Evolutionary conservation across 2,329 filamentous ascomycete genomes (phyloP), one percentile per base, ranked within the genome.

Genomic region (Rutstroemia sydowiana): DNA sequence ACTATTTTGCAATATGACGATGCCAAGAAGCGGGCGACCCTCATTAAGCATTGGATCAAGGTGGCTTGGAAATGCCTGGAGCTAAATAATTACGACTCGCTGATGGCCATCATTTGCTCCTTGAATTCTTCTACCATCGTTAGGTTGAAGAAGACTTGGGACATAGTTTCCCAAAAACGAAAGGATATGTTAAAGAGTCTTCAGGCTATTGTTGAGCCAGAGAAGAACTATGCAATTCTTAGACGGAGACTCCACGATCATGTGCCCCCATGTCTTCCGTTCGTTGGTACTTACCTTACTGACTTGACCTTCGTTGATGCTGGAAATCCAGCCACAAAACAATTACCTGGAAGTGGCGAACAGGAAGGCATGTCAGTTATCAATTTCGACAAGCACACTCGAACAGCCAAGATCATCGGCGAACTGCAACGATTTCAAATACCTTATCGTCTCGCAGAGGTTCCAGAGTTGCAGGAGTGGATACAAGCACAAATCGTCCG

Each of bases 21-120:
- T 66, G 83, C 86, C 23, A 97, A 97, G 78, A 95, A 92, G 73
- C 82, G 93, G 23, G 92, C 93, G 1, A 73, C 79, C 1, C 81
- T 90, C 48, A 93, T 98, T 72, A 97, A 98, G 73, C 91, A 97
- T 62, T 98, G 93, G 93, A 88, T 96, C 67, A 98, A 97, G 75
- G 84, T 97, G 60, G 89, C 88, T 1, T 79, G 86, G 61, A 88
- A 87, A 62, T 95, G 89, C 59, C 74, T 95, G 5, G 88, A 93
- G 63, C 77, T 97, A 23, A 86, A 93, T 72, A 98, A 98, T 71
- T 98, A 96, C 62, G 92, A 98, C 65, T 88, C 89, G 0, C 73
- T 98, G 10, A 96, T 97, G 90, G 90, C 93, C 7, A 95, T 98
- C 61, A 89, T 95, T 63, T 96, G 91, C 73, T 91, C 88, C 9